Percentiles rank a stretch among this genome's conserved stretches.
Conservation (phyloP, 164 flowering plant genomes). For the Echeveria elegans region DNA sequence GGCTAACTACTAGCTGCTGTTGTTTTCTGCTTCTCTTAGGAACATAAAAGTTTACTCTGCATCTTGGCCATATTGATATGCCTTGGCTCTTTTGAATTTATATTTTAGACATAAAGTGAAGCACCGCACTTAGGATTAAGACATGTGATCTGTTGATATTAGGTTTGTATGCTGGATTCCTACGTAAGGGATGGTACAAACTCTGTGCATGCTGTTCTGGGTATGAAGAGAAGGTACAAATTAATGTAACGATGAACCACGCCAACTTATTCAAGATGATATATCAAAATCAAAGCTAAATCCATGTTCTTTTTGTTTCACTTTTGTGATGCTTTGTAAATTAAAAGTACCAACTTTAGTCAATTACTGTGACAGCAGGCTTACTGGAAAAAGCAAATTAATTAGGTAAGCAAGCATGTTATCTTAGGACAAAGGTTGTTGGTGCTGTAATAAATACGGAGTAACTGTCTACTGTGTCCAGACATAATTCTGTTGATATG, state of each 20-base stretch:
- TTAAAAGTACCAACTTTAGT: not conserved
- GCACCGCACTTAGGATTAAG: not conserved
- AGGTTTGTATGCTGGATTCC: not conserved
- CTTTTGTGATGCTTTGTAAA: not conserved
- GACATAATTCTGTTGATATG: not conserved
- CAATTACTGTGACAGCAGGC: constrained; percentile 3
- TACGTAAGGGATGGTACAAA: not conserved
- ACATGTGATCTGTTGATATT: not conserved
- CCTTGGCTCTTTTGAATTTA: not conserved
- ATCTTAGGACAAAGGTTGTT: not conserved
- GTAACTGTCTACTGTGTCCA: not conserved
- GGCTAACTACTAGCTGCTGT: not conserved
- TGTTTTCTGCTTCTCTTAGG: not conserved
- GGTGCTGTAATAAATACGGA: not conserved
- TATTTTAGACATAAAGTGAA: not conserved
- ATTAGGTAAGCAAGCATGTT: constrained; percentile 1
- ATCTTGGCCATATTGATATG: too few species aligned
- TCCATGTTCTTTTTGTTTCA: not conserved
- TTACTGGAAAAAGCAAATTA: not conserved
- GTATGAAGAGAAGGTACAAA: not conserved
- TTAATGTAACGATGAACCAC: not conserved
- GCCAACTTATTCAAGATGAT: not conserved
- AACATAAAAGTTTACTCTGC: too few species aligned
- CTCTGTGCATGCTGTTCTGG: not conserved
- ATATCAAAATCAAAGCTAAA: not conserved